Conservation (phyloP, 768 basidiomycete genomes). For the Panus rudis region DNA sequence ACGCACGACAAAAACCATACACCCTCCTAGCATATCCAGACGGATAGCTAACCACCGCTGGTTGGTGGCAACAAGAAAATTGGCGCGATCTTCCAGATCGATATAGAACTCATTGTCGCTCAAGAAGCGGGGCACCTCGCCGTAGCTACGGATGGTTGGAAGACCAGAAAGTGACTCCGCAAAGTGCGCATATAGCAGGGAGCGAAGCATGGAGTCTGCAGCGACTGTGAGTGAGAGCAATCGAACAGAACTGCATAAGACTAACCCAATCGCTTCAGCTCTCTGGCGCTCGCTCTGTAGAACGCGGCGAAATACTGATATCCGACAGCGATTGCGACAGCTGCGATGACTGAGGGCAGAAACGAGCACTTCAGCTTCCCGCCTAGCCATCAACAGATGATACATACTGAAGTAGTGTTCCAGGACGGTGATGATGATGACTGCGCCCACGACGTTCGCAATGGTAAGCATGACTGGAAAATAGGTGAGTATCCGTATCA, state of each 20-base stretch:
- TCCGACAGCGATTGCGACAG: conserved; percentile 43
- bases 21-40: conserved; percentile 60
- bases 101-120: conserved; percentile 57
- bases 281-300: conserved; percentile 66
- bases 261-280: conserved; percentile 53
- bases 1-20: conserved; percentile 48
- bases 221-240: not conserved
- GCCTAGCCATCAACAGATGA: not conserved
- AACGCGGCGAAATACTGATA: conserved; percentile 63
- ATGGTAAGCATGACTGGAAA: conserved; percentile 42
- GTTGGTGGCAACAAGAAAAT: conserved; percentile 58
- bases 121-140: conserved; percentile 54
- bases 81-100: conserved; percentile 69
- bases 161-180: conserved; percentile 70
- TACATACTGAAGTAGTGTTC: conserved; percentile 56
- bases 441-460: conserved; percentile 42
- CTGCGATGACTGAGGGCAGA: conserved; percentile 40
- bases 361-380: not conserved
- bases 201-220: conserved; percentile 66
- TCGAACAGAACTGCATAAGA: not conserved
- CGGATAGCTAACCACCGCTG: conserved; percentile 73
- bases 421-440: conserved; percentile 49
- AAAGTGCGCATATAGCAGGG: conserved; percentile 70
- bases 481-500: conserved; percentile 1
- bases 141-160: conserved; percentile 68